Base-by-base conservation (phyloP, 208 protist species). In the Leishmania tarentolae region DNA sequence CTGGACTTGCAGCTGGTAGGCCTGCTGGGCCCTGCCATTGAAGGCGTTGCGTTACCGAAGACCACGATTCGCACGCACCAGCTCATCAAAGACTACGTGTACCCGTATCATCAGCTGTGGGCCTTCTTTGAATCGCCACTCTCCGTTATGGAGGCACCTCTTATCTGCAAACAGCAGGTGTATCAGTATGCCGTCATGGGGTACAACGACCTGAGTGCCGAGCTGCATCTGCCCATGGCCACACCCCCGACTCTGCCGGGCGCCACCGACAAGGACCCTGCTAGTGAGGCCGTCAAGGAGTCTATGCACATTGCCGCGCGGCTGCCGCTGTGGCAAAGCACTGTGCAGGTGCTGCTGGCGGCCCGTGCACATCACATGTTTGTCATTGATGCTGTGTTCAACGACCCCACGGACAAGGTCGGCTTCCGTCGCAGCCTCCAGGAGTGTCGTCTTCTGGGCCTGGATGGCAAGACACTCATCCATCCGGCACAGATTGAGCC, bases 71-170 rank as follows among this genome's bases (percentile, higher is more conserved):
- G 76, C 37, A 95, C 91, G 37, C 90, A 91, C 78, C 61, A 81
- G 31, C 78, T 92, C 50, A 83, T 96, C 31, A 72, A 86, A 72
- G 85, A 91, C 50, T 93, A 93, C 72, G 71, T 97, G 28, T 91
- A 96, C 84, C 95, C 95, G 15, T 83, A 82, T 37, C 95, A 97
- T 79, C 80, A 80, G 56, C 84, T 98, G 28, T 98, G 95, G 95
- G 93, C 91, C 59, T 91, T 94, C 74, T 96, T 96, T 79, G 92
- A 96, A 65, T 88, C 91, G 0, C 92, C 95, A 0, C 77, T 81
- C 46, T 96, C 95, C 24, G 79, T 98, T 40, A 68, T 92, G 19
- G 80, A 96, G 78, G 95, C 95, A 2, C 77, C 78, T 1, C 76
- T 81, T 28, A 92, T 98, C n/a, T 98, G 93, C 76, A 35, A 66